A percentile compares a stretch with the other conserved stretches of the same genome.
Evolutionary conservation across 2,329 filamentous ascomycete genomes (phyloP).

Genomic region (Fusarium concolor): DNA sequence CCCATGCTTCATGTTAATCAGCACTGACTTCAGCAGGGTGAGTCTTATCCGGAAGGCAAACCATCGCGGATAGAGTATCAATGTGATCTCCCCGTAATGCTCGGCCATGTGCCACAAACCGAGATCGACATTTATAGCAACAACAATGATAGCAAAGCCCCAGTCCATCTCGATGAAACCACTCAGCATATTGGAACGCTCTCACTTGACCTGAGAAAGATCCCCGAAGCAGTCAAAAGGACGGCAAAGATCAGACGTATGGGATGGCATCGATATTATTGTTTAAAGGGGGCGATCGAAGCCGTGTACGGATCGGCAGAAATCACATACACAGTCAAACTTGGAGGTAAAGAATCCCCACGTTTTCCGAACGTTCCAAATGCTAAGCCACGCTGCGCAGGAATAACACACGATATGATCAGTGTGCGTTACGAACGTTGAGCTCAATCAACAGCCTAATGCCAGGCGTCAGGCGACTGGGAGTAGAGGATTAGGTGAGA

Average conservation of each 20-base stretch:
- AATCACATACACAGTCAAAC: conserved; percentile 53
- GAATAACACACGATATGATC: conserved; percentile 53
- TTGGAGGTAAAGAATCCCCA: conserved; percentile 48
- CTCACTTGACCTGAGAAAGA: conserved; percentile 52
- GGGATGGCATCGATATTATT: conserved; percentile 54
- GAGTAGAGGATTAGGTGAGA: not conserved
- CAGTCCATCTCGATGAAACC: conserved; percentile 47
- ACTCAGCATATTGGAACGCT: conserved; percentile 51
- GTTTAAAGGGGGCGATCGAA: conserved; percentile 52
- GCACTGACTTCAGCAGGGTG: conserved; percentile 46
- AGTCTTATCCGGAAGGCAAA: conserved; percentile 53
- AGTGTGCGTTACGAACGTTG: conserved; percentile 51
- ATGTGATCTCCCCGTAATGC: conserved; percentile 53
- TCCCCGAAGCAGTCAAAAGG: conserved; percentile 48
- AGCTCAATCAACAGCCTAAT: not conserved
- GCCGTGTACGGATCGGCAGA: conserved; percentile 54
- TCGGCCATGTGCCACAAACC: conserved; percentile 52
- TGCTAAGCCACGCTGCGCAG: conserved; percentile 40
- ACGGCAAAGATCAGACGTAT: conserved; percentile 50
- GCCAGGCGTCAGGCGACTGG: conserved; percentile 4
- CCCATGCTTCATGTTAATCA: not conserved
- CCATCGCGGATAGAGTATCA: conserved; percentile 54
- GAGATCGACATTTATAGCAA: conserved; percentile 55
- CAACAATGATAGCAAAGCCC: conserved; percentile 48
- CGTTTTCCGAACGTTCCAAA: not conserved